phyloP scores from a whole-genome alignment of 768 basidiomycete species.

The Candolleomyces eurysporus region DNA sequence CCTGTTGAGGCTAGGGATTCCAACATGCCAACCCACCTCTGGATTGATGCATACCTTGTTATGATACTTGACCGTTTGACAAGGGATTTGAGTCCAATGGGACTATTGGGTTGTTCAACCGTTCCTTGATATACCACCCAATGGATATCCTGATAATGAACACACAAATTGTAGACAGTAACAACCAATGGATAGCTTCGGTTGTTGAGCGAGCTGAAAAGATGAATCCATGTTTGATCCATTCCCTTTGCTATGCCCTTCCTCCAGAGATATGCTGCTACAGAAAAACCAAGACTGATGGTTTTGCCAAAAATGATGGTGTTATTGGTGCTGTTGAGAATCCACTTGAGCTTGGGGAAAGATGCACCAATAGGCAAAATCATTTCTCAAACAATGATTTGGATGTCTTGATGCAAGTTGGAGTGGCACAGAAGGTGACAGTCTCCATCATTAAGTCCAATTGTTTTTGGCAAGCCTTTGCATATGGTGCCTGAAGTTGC shows the following conservation, averaged over 20 bases:
- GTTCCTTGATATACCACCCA: no score
- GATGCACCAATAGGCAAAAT: slow-evolving; percentile 12
- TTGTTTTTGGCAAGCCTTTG: slow-evolving; percentile 10
- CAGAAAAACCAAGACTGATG: slow-evolving; percentile 19
- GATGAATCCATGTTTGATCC: slow-evolving; percentile 3
- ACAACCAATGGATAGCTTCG: no score
- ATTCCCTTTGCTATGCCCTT: slow-evolving; percentile 18
- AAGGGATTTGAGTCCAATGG: no score
- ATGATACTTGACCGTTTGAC: no score
- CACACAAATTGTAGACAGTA: no score
- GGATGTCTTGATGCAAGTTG: slow-evolving; percentile 23
- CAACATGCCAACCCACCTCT: no score
- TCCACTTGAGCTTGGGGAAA: slow-evolving; percentile 25
- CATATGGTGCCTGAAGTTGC: slow-evolving; percentile 19
- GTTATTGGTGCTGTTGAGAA: slow-evolving; percentile 15
- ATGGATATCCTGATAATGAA: no score
- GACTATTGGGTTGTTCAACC: no score
- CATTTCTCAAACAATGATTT: slow-evolving; percentile 19
- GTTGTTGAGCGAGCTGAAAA: slow-evolving; percentile 13
- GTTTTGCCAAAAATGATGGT: slow-evolving; percentile 28
- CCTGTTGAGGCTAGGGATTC: no score
- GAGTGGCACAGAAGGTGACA: slow-evolving; percentile 22
- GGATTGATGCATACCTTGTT: no score
- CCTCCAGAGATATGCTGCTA: slow-evolving; percentile 20
- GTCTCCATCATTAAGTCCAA: slow-evolving; percentile 15